phyloP scores from a whole-genome alignment of 2,329 filamentous ascomycete genomes.

The Eurotiales sp. region DNA sequence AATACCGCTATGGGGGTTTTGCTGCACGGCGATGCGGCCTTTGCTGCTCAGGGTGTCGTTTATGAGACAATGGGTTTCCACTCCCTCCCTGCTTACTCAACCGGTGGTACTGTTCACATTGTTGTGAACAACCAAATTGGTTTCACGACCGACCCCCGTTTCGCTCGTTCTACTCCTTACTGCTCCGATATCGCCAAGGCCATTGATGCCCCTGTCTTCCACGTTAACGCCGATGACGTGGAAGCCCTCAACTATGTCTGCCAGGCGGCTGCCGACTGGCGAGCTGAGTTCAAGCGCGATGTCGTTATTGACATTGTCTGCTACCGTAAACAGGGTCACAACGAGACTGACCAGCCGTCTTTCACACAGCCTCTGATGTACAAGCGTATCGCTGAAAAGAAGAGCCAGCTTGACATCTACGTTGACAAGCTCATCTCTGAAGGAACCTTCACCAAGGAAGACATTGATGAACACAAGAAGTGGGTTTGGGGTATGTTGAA shows the following conservation, averaged over 20 bases:
- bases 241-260: constrained; percentile 98
- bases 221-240: constrained; percentile 97
- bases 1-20: constrained; percentile 91
- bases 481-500: constrained; percentile 99
- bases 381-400: constrained; percentile 87
- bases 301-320: constrained; percentile 97
- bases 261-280: constrained; percentile 95
- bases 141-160: constrained; percentile 97
- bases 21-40: constrained; percentile 94
- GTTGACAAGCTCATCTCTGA: constrained; percentile 85
- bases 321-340: constrained; percentile 98
- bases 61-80: constrained; percentile 99
- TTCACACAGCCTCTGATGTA: constrained; percentile 99
- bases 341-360: constrained; percentile 98
- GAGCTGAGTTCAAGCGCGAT: constrained; percentile 96
- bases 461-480: constrained; percentile 98
- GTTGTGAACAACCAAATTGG: constrained; percentile 99
- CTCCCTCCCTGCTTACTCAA: constrained; percentile 91
- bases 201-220: constrained; percentile 97
- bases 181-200: constrained; percentile 99
- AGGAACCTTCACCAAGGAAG: constrained; percentile 93
- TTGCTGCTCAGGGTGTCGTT: constrained; percentile 93
- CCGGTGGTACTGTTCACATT: constrained; percentile 93
- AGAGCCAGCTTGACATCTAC: constrained; percentile 84
- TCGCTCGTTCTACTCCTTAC: constrained; percentile 95